Evolutionary conservation across 768 basidiomycete species (phyloP).

Genomic region (Pleurotus platypus): DNA sequence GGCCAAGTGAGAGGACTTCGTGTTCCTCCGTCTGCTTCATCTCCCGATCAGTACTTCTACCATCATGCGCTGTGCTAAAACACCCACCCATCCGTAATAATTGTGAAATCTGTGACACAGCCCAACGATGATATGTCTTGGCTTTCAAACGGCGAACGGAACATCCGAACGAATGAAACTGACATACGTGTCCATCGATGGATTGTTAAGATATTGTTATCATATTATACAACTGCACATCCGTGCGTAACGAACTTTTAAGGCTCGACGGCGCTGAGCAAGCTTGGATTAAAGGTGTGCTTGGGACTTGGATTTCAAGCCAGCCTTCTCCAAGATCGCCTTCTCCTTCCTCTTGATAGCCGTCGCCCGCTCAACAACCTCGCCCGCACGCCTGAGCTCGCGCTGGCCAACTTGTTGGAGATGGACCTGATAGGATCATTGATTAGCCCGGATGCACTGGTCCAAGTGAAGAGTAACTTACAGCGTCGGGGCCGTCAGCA

Average conservation of each 20-base stretch:
- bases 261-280: not conserved
- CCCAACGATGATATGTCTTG: too few species aligned
- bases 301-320: constrained; percentile 35
- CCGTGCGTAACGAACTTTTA: constrained; percentile 2
- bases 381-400: constrained; percentile 77
- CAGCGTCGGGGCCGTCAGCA: constrained; percentile 84
- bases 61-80: too few species aligned
- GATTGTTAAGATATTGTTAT: too few species aligned
- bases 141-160: too few species aligned
- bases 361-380: constrained; percentile 48
- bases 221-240: too few species aligned
- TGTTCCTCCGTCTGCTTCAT: too few species aligned
- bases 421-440: constrained; percentile 57
- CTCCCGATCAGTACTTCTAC: too few species aligned
- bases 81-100: too few species aligned
- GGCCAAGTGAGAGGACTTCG: too few species aligned
- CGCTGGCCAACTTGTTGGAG: constrained; percentile 92
- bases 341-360: constrained; percentile 61
- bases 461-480: constrained; percentile 23
- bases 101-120: too few species aligned
- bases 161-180: too few species aligned
- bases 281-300: not conserved
- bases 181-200: too few species aligned
- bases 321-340: constrained; percentile 55
- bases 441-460: constrained; percentile 10